Conservation (phyloP, 139 green algal species). For the Trebouxia sp. region DNA sequence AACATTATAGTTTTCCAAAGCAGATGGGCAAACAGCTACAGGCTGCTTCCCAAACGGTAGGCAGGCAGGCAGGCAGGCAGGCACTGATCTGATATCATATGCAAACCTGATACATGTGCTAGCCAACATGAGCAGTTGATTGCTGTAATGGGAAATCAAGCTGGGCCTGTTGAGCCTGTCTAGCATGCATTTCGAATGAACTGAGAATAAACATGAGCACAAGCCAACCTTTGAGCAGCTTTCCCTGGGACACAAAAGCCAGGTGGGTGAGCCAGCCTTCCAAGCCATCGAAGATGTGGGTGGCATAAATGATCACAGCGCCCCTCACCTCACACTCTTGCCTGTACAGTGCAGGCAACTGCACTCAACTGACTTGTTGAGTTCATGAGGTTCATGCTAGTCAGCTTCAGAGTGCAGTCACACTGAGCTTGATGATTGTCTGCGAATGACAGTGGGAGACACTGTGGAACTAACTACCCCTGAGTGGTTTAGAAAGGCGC, state of each 20-base stretch:
- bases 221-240: slow-evolving; percentile 53
- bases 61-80: too few species aligned
- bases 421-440: too few species aligned
- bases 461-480: too few species aligned
- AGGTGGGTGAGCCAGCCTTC: slow-evolving; percentile 87
- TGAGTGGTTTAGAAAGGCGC: too few species aligned
- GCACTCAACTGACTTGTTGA: background rate
- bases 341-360: background rate
- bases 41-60: too few species aligned
- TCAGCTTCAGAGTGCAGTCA: too few species aligned
- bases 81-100: too few species aligned
- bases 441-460: too few species aligned
- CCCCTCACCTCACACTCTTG: slow-evolving; percentile 77
- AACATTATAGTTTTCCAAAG: background rate
- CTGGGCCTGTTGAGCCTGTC: too few species aligned
- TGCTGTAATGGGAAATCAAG: background rate
- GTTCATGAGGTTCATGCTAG: too few species aligned
- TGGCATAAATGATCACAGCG: slow-evolving; percentile 93
- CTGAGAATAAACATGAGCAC: background rate
- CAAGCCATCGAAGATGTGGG: slow-evolving; percentile 98
- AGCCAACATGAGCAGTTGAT: background rate
- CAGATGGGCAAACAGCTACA: background rate
- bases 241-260: slow-evolving; percentile 78
- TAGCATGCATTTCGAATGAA: background rate
- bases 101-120: background rate